Evolutionary conservation across 2,329 filamentous ascomycete species (phyloP), one percentile per base, ranked within the genome.

Genomic region (Clarireedia hainanense): DNA sequence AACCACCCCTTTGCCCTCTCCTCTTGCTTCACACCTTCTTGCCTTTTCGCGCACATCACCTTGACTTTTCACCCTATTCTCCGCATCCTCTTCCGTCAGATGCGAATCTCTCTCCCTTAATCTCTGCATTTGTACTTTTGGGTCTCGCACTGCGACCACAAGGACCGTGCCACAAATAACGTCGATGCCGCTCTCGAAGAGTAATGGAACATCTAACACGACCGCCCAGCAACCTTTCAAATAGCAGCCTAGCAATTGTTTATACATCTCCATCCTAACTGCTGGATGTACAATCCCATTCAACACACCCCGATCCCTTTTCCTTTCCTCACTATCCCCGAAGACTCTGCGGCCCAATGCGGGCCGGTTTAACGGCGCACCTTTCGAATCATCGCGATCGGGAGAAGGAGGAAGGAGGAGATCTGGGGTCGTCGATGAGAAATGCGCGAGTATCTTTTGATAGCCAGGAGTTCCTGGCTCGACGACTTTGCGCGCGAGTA

Each of bases 201-300:
- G 78, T 53, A 99, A 75, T 51, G 94, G 94, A 7, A 99, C 85
- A 68, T 99, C 94, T 15, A 97, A 77, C 37, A 99, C 86, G 4
- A 96, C 90, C 0, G 91, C 91, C 90, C 92, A 94, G 68, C 84
- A 70, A 0, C 94, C 92, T 1, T 73, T 73, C 14, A 94, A 55
- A 67, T 96, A 96, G 63, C 81, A 82, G 58, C 76, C 75, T n/a
- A 90, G 67, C 56, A 97, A 80, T 48, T 80, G 76, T 65, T 79
- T 83, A 71, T 90, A 89, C 79, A 96, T 92, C 70, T 88, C 90
- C 67, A 75, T 78, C 42, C 91, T 80, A 43, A 99, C 91, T 0
- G 89, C 91, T 0, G 94, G 94, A 70, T 99, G 94, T 50, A 97
- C 89, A 62, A 99, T 97, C 49, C 81, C 76, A 69, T 97, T 97